phyloP scores from a whole-genome alignment of 257 asterid species.

The Salvia miltiorrhiza region DNA sequence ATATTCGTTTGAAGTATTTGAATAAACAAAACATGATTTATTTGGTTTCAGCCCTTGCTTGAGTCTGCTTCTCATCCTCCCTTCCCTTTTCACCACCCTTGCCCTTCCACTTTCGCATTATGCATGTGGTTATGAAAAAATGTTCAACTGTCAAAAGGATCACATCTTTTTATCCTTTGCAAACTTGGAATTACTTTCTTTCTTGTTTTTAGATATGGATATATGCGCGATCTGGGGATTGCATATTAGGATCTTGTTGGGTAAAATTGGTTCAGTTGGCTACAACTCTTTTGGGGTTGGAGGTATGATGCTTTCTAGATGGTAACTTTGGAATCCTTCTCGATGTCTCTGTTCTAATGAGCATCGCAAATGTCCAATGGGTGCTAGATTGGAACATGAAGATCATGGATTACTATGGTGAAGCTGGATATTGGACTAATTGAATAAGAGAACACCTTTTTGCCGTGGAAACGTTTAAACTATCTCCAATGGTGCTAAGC shows the following conservation, averaged over 20 bases:
- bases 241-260: conserved; percentile 75
- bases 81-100: not conserved
- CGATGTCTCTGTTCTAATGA: conserved; percentile 75
- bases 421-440: conserved; percentile 76
- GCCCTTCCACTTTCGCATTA: conserved; percentile 14
- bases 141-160: conserved; percentile 22
- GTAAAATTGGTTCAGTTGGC: conserved; percentile 65
- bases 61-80: not conserved
- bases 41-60: not conserved
- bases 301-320: conserved; percentile 73
- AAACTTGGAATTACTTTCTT: conserved; percentile 43
- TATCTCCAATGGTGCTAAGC: conserved; percentile 36
- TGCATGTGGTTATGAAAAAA: conserved; percentile 21
- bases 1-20: not conserved
- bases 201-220: conserved; percentile 75
- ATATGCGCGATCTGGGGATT: conserved; percentile 79
- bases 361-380: conserved; percentile 78
- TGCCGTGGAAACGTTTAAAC: conserved; percentile 50
- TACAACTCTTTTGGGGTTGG: conserved; percentile 68
- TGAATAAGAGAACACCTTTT: conserved; percentile 58
- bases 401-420: conserved; percentile 75
- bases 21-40: not conserved
- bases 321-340: conserved; percentile 67
- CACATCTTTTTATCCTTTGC: conserved; percentile 20
- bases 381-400: conserved; percentile 87